These are phyloP conservation scores for Pichia manshurica DNA, from an alignment of 805 yeast genomes.

Conservation along the genomic window DNA sequence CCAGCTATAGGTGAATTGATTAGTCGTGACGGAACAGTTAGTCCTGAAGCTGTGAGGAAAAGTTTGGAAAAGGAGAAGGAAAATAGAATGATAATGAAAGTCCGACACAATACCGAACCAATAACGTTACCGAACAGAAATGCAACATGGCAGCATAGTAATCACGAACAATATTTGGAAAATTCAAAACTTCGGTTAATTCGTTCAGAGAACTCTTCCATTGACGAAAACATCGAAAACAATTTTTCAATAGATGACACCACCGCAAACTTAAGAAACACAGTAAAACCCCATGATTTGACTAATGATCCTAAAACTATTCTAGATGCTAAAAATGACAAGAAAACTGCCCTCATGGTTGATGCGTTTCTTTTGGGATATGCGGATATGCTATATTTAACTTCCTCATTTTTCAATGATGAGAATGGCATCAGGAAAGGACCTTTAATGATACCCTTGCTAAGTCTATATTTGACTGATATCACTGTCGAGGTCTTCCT, in stretches of 20 bases:
- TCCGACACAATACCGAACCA: constrained; percentile 5
- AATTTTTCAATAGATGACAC: not conserved
- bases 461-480: constrained; percentile 60
- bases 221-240: not conserved
- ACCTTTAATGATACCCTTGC: constrained; percentile 69
- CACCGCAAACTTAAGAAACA: not conserved
- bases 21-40: not conserved
- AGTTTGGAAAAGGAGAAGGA: constrained; percentile 3
- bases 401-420: constrained; percentile 69
- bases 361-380: constrained; percentile 57
- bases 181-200: not conserved
- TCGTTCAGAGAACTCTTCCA: not conserved
- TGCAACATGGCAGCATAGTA: constrained; percentile 10
- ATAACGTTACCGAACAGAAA: constrained; percentile 9
- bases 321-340: constrained; percentile 22
- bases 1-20: not conserved
- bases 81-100: not conserved
- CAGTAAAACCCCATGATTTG: not conserved
- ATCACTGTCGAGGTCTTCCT: constrained; percentile 33
- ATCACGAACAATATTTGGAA: constrained; percentile 5
- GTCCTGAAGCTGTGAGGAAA: not conserved
- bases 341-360: constrained; percentile 32
- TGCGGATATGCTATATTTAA: constrained; percentile 69
- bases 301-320: constrained; percentile 13
- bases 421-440: constrained; percentile 74